Base-by-base conservation (phyloP, 1,284 basidiomycete species). In the Boletus hoseneyae region DNA sequence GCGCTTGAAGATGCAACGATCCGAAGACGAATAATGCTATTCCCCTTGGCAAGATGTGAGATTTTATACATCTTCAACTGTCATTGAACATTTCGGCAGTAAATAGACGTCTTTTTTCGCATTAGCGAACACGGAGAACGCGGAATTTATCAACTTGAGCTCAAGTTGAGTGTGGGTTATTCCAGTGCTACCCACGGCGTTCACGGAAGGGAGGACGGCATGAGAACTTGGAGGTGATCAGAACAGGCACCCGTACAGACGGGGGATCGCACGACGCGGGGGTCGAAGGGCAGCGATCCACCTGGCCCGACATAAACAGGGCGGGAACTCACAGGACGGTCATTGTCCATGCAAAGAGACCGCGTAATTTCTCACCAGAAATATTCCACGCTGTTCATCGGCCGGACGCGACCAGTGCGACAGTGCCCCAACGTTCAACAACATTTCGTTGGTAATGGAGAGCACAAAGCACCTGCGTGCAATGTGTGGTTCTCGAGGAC, bases 31-130 rank as follows among this genome's bases (percentile, higher is more conserved):
- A n/a, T n/a, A 49, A 16, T 50, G 41, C 0, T 2, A 15, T 19
- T 21, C 40, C 16, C 6, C 16, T 32, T 29, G 34, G 16, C 2
- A 37, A 30, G 32, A 21, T 4, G 6, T 5, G 38, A 6, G 39
- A 15, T 42, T 66, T 66, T 67, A 67, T 63, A 56, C 50, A 10
- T 38, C 47, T 36, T 41, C 12, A 6, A 13, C 18, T 5, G 4
- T 6, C 2, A 15, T 13, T 30, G 11, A 33, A 36, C 18, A 35
- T 19, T 30, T 33, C 33, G 13, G 19, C 38, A 18, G 37, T 25
- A 34, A n/a, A 30, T 30, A 6, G 15, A n/a, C 3, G 9, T 1
- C 23, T 32, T 39, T 25, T 8, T 37, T 19, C 7, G 15, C 13
- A 21, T 25, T 25, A 6, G 23, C 29, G 27, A 29, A n/a, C n/a